These are phyloP conservation scores for Vararia minispora DNA, from an alignment of 768 basidiomycete genomes.

Conservation along the genomic window DNA sequence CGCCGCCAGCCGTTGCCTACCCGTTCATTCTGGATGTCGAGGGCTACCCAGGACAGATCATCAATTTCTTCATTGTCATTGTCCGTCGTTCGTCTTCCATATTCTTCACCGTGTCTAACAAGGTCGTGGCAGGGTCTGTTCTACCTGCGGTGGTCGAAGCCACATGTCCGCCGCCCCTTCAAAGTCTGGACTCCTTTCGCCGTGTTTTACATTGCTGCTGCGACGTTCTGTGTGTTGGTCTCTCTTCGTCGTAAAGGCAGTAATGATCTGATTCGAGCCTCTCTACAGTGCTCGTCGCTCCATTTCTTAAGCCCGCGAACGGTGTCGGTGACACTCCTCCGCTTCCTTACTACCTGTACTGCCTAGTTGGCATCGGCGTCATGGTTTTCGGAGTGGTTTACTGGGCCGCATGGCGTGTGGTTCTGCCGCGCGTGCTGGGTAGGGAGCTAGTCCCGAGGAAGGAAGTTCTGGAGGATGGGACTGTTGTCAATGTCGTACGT, in stretches of 20 bases:
- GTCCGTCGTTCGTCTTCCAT: slow-evolving; percentile 22
- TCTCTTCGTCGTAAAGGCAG: background rate
- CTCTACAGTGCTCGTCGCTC: slow-evolving; percentile 38
- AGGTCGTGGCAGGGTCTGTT: slow-evolving; percentile 33
- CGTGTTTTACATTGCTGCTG: slow-evolving; percentile 40
- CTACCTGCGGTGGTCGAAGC: slow-evolving; percentile 42
- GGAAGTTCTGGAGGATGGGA: slow-evolving; percentile 38
- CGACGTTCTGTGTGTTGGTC: slow-evolving; percentile 41
- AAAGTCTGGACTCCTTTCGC: slow-evolving; percentile 52
- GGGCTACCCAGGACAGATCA: slow-evolving; percentile 42
- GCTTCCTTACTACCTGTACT: slow-evolving; percentile 50
- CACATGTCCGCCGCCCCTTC: slow-evolving; percentile 37
- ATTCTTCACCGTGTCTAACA: background rate
- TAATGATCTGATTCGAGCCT: background rate
- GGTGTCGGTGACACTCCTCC: slow-evolving; percentile 49
- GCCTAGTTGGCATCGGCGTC: slow-evolving; percentile 40
- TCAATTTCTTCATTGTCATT: slow-evolving; percentile 44
- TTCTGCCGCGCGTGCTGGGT: slow-evolving; percentile 36
- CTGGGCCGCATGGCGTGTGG: slow-evolving; percentile 43
- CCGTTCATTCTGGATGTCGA: slow-evolving; percentile 51
- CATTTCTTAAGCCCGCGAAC: slow-evolving; percentile 43
- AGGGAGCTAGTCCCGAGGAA: slow-evolving; percentile 39
- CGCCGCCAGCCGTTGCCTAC: slow-evolving; percentile 41
- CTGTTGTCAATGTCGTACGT: slow-evolving; percentile 40
- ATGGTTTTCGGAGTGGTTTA: slow-evolving; percentile 36